These are phyloP conservation scores for Sordariomycetes sp. DNA, from an alignment of 2,329 filamentous ascomycete genomes.

Conservation along the genomic window DNA sequence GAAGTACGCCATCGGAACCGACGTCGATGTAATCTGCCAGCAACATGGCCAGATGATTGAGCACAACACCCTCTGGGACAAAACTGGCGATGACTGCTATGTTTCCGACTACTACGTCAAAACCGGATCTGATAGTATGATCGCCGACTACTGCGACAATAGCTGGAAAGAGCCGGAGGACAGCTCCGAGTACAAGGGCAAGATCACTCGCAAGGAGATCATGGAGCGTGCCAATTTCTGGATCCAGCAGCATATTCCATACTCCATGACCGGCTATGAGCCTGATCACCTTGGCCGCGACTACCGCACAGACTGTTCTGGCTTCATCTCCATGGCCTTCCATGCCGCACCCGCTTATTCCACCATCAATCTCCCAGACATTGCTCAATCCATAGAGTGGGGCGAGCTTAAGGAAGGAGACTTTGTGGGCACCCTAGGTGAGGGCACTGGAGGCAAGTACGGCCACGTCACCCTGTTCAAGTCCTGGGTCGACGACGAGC, in stretches of 20 bases:
- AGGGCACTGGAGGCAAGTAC: constrained; percentile 5
- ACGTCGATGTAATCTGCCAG: constrained; percentile 2
- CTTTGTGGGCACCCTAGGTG: constrained; percentile 6
- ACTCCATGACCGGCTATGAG: constrained; percentile 5
- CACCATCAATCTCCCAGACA: constrained; percentile 5
- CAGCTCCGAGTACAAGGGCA: constrained; percentile 1
- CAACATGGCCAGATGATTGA: neutral
- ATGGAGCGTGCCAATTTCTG: constrained; percentile 6
- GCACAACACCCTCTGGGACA: constrained; percentile 3
- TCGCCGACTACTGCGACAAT: neutral
- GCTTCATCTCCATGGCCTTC: constrained; percentile 7
- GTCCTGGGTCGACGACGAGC: constrained; percentile 1
- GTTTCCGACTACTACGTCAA: constrained; percentile 3
- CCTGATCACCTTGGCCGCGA: constrained; percentile 3
- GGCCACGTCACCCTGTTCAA: constrained; percentile 6
- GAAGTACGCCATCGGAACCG: neutral
- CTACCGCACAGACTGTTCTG: constrained; percentile 8
- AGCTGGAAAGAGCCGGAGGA: constrained; percentile 1
- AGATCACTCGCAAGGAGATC: constrained; percentile 5
- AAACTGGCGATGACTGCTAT: constrained; percentile 3
- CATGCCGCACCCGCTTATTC: constrained; percentile 4
- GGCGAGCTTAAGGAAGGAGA: constrained; percentile 5
- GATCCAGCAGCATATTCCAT: constrained; percentile 5
- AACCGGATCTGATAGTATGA: constrained; percentile 2
- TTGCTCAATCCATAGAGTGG: constrained; percentile 4